Evolutionary conservation across 305 asterid species (phyloP).

Genomic region (Fraxinus xanthoxyloides): DNA sequence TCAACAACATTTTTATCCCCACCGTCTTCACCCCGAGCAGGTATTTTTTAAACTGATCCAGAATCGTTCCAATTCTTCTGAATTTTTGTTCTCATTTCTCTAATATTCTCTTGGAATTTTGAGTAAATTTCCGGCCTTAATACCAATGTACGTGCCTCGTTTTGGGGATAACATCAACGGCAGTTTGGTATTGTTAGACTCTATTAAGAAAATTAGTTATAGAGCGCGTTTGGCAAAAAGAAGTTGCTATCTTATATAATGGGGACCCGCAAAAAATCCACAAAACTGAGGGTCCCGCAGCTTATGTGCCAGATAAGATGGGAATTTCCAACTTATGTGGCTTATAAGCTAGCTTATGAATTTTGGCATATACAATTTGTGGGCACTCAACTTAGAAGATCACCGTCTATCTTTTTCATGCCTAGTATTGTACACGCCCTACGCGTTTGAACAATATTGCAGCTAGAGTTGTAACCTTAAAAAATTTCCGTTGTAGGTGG

Average conservation of each 20-base stretch:
- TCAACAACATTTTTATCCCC: constrained; percentile 90
- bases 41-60: constrained; percentile 32
- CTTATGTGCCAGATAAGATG: not conserved
- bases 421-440: not conserved
- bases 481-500: constrained; percentile 42
- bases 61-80: not conserved
- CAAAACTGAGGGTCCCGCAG: not conserved
- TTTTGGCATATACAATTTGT: not conserved
- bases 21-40: constrained; percentile 95
- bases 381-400: not conserved
- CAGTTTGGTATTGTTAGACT: not conserved
- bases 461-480: not conserved
- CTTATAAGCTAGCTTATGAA: not conserved
- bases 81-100: not conserved
- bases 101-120: not conserved
- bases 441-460: not conserved
- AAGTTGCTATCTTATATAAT: not conserved
- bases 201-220: not conserved
- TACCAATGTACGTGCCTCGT: not conserved
- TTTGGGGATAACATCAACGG: not conserved
- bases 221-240: not conserved
- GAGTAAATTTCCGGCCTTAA: not conserved
- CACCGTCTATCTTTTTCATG: no score
- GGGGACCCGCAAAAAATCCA: not conserved
- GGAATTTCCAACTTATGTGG: not conserved